phyloP scores from a whole-genome alignment of 305 asterid genomes.

The Fraxinus platypoda region DNA sequence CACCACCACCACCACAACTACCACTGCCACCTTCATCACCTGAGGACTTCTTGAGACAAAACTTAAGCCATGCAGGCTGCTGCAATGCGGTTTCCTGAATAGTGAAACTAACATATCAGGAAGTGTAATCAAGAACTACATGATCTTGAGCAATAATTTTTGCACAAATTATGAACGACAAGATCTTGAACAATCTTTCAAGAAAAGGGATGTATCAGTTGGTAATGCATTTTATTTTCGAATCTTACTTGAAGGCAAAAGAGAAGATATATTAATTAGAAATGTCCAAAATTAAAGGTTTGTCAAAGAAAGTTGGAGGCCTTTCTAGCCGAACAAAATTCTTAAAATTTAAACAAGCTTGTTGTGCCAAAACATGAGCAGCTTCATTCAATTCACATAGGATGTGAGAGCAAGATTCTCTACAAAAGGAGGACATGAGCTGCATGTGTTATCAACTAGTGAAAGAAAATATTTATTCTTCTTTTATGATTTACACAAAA shows the following conservation, averaged over 20 bases:
- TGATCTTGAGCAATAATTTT: too few species aligned
- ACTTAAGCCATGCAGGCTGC: conserved; percentile 46
- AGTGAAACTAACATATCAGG: too few species aligned
- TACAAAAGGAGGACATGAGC: too few species aligned
- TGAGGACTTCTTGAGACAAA: conserved; percentile 61
- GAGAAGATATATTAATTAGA: neutral
- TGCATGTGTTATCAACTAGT: neutral
- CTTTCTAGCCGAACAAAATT: too few species aligned
- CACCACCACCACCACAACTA: conserved; percentile 9
- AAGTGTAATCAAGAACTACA: too few species aligned
- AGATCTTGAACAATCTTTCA: too few species aligned
- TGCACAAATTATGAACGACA: too few species aligned
- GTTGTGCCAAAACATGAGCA: neutral
- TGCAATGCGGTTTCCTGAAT: conserved; percentile 13
- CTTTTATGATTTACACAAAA: neutral
- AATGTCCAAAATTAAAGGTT: neutral
- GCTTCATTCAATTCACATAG: neutral
- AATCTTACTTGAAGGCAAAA: neutral
- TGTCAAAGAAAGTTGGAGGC: too few species aligned
- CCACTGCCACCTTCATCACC: conserved; percentile 55
- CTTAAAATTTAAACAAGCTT: neutral
- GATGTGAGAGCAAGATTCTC: too few species aligned
- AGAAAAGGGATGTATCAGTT: neutral
- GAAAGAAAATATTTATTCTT: neutral
- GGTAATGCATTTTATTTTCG: neutral